A percentile compares a stretch with the other conserved stretches of the same genome.
Evolutionary conservation across 2,329 filamentous ascomycete genomes (phyloP).

Genomic region (Xylariaceae sp.): DNA sequence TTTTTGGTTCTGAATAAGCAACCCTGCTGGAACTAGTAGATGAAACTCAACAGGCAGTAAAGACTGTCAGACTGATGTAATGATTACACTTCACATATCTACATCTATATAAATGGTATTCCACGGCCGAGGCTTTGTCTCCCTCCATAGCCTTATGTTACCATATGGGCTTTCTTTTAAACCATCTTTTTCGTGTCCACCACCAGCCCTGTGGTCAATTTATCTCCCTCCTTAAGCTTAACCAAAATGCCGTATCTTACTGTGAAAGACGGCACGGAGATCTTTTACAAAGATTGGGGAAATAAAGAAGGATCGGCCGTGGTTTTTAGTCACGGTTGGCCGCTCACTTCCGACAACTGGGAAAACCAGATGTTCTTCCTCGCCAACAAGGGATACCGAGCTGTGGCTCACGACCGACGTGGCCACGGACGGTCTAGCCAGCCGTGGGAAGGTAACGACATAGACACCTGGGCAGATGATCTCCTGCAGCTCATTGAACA

Average conservation of each 20-base stretch:
- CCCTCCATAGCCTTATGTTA: too few species aligned
- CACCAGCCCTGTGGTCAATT: too few species aligned
- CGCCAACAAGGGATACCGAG: background rate
- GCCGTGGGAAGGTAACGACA: slow-evolving; percentile 5
- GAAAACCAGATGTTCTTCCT: slow-evolving; percentile 11
- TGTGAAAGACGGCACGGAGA: slow-evolving; percentile 3
- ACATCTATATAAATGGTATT: too few species aligned
- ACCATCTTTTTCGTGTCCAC: too few species aligned
- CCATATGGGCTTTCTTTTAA: too few species aligned
- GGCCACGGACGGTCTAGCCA: slow-evolving; percentile 6
- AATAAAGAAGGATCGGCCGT: background rate
- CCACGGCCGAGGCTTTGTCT: too few species aligned
- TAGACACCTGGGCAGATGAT: slow-evolving; percentile 5
- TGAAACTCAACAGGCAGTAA: too few species aligned
- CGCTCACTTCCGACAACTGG: background rate
- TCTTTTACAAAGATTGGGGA: slow-evolving; percentile 9
- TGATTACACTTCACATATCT: too few species aligned
- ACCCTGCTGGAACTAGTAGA: too few species aligned
- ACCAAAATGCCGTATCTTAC: slow-evolving; percentile 2
- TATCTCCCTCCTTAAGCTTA: too few species aligned
- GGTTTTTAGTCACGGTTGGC: slow-evolving; percentile 4
- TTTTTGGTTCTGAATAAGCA: too few species aligned
- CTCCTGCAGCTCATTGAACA: slow-evolving; percentile 7
- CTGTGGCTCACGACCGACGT: background rate
- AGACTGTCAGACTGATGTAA: too few species aligned